Conservation (phyloP, 2,329 filamentous ascomycete species). For the Hypomyces perniciosus region DNA sequence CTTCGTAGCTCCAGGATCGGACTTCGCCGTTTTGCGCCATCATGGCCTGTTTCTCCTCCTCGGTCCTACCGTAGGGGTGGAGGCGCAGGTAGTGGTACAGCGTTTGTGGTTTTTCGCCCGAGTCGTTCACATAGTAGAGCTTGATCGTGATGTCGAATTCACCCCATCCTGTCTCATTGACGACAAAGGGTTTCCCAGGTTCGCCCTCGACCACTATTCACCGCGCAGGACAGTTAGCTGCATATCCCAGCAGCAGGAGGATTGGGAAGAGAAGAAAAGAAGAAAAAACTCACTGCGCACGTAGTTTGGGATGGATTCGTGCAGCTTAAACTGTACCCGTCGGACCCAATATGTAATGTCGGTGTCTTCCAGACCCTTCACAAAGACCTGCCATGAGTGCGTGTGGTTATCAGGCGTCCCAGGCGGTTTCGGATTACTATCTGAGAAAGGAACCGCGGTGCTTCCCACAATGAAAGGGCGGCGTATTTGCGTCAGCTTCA, state of each 20-base stretch:
- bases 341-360: constrained; percentile 94
- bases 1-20: constrained; percentile 78
- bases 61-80: constrained; percentile 81
- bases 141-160: constrained; percentile 97
- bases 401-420: constrained; percentile 85
- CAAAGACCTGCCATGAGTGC: constrained; percentile 93
- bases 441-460: constrained; percentile 73
- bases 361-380: constrained; percentile 81
- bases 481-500: constrained; percentile 59
- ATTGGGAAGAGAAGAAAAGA: neutral
- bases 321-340: constrained; percentile 95
- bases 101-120: constrained; percentile 90
- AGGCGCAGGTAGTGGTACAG: constrained; percentile 87
- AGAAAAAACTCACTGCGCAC: constrained; percentile 56
- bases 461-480: constrained; percentile 70
- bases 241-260: constrained; percentile 13
- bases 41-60: constrained; percentile 62
- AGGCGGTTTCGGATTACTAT: constrained; percentile 70
- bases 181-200: constrained; percentile 64
- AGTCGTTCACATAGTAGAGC: constrained; percentile 84
- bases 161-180: constrained; percentile 93
- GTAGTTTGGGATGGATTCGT: constrained; percentile 92
- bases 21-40: constrained; percentile 57
- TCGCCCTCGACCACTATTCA: constrained; percentile 62
- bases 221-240: constrained; percentile 1